phyloP scores from a whole-genome alignment of 768 basidiomycete species.

The Tylopilus rubrobrunneus region DNA sequence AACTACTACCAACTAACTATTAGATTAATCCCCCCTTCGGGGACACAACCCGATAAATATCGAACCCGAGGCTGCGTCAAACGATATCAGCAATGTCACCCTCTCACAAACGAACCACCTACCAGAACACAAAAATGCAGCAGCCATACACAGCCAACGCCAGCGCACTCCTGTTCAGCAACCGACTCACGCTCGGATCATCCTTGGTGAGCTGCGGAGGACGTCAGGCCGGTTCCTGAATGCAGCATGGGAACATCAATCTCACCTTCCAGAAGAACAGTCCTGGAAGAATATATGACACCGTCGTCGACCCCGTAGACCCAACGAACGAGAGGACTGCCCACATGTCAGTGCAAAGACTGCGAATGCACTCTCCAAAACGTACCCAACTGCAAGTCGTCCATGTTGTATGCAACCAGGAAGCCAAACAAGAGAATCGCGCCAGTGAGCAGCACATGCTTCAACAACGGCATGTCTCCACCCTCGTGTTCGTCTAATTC shows the following conservation, averaged over 20 bases:
- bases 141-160: conserved; percentile 72
- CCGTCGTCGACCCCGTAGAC: conserved; percentile 93
- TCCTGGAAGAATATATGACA: conserved; percentile 94
- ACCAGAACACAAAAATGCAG: conserved; percentile 87
- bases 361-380: conserved; percentile 3
- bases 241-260: conserved; percentile 13
- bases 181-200: conserved; percentile 49
- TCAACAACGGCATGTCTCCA: conserved; percentile 60
- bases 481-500: conserved; percentile 53
- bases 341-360: conserved; percentile 13
- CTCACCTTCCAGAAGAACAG: conserved; percentile 89
- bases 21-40: conserved; percentile 15
- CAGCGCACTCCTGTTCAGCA: conserved; percentile 59
- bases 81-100: conserved; percentile 4
- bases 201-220: conserved; percentile 59
- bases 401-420: conserved; percentile 71
- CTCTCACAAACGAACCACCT: conserved; percentile 28
- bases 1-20: no score
- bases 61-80: conserved; percentile 62
- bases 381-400: conserved; percentile 74
- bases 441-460: conserved; percentile 67
- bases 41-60: conserved; percentile 63
- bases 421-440: conserved; percentile 65
- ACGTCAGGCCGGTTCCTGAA: conserved; percentile 5
- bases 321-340: conserved; percentile 94